These are phyloP conservation scores for Aspergillus phoenicis DNA, from an alignment of 2,329 filamentous ascomycete species.

Conservation along the genomic window DNA sequence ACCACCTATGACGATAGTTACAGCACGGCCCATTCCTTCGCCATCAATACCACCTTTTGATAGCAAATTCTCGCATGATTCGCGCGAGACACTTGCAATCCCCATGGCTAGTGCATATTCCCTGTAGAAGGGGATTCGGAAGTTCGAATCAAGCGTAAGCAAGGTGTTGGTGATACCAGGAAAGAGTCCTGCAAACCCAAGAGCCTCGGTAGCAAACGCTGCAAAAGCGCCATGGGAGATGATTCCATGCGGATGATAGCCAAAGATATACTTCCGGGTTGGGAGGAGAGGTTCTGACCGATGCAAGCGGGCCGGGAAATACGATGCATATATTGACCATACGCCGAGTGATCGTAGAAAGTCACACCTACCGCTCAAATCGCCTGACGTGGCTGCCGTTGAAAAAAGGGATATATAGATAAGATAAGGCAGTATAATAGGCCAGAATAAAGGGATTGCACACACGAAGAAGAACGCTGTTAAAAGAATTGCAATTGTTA, in stretches of 20 bases:
- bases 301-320: slow-evolving; percentile 88
- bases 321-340: slow-evolving; percentile 88
- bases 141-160: slow-evolving; percentile 93
- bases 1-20: slow-evolving; percentile 93
- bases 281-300: slow-evolving; percentile 77
- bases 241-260: slow-evolving; percentile 96
- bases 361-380: slow-evolving; percentile 72
- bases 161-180: slow-evolving; percentile 94
- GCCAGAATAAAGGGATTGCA: slow-evolving; percentile 90
- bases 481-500: slow-evolving; percentile 69
- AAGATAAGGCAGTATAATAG: slow-evolving; percentile 73
- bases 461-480: slow-evolving; percentile 88
- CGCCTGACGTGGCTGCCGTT: slow-evolving; percentile 73
- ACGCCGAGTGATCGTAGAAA: slow-evolving; percentile 71
- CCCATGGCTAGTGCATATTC: slow-evolving; percentile 93
- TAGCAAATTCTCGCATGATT: slow-evolving; percentile 87
- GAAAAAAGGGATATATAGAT: slow-evolving; percentile 78
- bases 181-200: slow-evolving; percentile 84
- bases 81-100: slow-evolving; percentile 82
- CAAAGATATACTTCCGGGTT: slow-evolving; percentile 91
- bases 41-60: slow-evolving; percentile 74
- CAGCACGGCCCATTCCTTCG: slow-evolving; percentile 89
- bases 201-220: slow-evolving; percentile 85
- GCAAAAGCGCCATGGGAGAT: slow-evolving; percentile 95
- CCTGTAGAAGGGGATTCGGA: slow-evolving; percentile 88